A percentile compares a stretch with the other conserved stretches of the same genome.
Conservation (phyloP, 192 early-diverging fungal species). For the Entomortierella parvispora region DNA sequence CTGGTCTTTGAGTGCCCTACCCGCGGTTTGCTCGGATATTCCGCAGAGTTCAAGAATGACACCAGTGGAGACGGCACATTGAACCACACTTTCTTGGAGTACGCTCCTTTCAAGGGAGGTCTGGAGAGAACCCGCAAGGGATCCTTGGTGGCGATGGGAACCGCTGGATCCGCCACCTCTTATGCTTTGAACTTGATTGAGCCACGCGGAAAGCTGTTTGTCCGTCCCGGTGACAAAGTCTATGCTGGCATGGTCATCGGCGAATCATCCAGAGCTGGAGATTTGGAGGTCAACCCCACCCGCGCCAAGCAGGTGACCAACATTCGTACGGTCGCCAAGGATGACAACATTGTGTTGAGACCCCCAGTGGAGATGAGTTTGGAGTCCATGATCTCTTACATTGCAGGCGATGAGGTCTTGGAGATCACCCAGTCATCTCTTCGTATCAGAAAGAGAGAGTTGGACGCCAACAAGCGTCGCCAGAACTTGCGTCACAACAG, state of each 20-base stretch:
- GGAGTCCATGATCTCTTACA: constrained; percentile 84
- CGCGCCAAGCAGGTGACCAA: constrained; percentile 86
- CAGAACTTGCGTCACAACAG: constrained; percentile 25
- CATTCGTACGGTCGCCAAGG: constrained; percentile 81
- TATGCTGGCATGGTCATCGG: constrained; percentile 92
- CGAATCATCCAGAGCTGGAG: constrained; percentile 79
- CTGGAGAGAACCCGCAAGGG: constrained; percentile 82
- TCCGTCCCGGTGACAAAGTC: constrained; percentile 75
- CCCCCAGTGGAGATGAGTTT: constrained; percentile 74
- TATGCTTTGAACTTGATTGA: constrained; percentile 83
- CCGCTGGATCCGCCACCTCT: constrained; percentile 69
- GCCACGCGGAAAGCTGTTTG: constrained; percentile 83
- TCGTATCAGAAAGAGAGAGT: constrained; percentile 78
- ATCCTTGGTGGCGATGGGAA: constrained; percentile 76
- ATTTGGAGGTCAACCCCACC: constrained; percentile 87
- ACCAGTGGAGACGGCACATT: constrained; percentile 84
- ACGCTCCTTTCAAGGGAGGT: constrained; percentile 76
- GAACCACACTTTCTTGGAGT: constrained; percentile 82
- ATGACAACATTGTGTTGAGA: constrained; percentile 76
- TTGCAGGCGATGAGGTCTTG: constrained; percentile 84
- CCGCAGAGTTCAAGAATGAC: constrained; percentile 91
- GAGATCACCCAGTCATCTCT: constrained; percentile 82
- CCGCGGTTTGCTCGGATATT: constrained; percentile 83
- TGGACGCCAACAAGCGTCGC: constrained; percentile 73
- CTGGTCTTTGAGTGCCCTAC: constrained; percentile 85